Conservation (phyloP, 495 filamentous ascomycete species). For the Penicillium coffeae region DNA sequence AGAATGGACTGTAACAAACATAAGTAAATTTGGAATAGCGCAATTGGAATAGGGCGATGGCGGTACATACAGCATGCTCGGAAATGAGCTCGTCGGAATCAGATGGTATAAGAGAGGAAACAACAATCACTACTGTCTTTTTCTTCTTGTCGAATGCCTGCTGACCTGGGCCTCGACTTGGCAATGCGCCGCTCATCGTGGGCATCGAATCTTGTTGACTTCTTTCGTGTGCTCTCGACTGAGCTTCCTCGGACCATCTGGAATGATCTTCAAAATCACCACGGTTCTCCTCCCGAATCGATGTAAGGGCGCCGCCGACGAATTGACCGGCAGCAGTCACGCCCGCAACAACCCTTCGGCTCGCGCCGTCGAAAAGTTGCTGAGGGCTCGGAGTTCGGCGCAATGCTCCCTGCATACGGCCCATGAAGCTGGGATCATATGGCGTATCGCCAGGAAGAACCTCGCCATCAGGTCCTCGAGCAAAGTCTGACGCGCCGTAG, state of each 20-base stretch:
- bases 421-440: slow-evolving; percentile 63
- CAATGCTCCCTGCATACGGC: slow-evolving; percentile 76
- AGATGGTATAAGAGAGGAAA: slow-evolving; percentile 63
- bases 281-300: slow-evolving; percentile 80
- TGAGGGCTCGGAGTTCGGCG: slow-evolving; percentile 85
- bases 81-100: slow-evolving; percentile 58
- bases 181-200: slow-evolving; percentile 29
- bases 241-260: slow-evolving; percentile 79
- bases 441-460: slow-evolving; percentile 29
- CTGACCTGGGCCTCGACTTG: slow-evolving; percentile 18
- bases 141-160: slow-evolving; percentile 47
- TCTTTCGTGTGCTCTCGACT: slow-evolving; percentile 39
- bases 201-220: slow-evolving; percentile 23
- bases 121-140: slow-evolving; percentile 78
- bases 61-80: slow-evolving; percentile 72
- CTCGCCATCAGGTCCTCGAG: slow-evolving; percentile 27
- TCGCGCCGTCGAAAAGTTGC: slow-evolving; percentile 76
- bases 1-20: slow-evolving; percentile 68
- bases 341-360: slow-evolving; percentile 70
- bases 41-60: neutral
- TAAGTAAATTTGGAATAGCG: slow-evolving; percentile 11
- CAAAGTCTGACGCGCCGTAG: slow-evolving; percentile 28
- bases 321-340: slow-evolving; percentile 79
- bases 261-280: slow-evolving; percentile 77
- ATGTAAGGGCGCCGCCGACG: slow-evolving; percentile 72